phyloP scores from a whole-genome alignment of 257 asterid genomes.

The Forsythia suspensa region DNA sequence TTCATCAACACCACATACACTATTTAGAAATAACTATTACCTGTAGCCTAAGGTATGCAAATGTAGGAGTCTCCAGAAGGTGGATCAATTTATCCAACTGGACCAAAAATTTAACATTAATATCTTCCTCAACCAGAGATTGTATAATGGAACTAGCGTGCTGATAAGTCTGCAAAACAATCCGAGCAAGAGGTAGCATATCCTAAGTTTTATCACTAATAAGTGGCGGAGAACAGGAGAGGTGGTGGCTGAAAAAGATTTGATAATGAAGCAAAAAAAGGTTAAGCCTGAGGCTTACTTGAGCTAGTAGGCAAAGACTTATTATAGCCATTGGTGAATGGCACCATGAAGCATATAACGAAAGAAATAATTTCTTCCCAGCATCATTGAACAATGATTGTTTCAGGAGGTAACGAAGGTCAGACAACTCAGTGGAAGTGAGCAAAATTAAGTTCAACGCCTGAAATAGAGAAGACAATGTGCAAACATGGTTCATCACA shows the following conservation, averaged over 20 bases:
- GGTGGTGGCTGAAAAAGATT: neutral
- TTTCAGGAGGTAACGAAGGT: conserved; percentile 77
- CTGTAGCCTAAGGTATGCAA: conserved; percentile 95
- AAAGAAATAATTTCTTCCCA: conserved; percentile 76
- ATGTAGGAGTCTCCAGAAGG: conserved; percentile 94
- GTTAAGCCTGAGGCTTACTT: conserved; percentile 46
- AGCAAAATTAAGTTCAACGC: conserved; percentile 96
- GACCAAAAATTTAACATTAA: conserved; percentile 87
- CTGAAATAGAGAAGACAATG: conserved; percentile 46
- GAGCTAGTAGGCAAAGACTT: conserved; percentile 96
- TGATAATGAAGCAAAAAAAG: conserved; percentile 10
- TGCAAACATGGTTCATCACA: conserved; percentile 12
- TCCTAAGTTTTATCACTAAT: conserved; percentile 16
- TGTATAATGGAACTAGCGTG: conserved; percentile 94
- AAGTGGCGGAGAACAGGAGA: neutral
- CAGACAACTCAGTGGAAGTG: conserved; percentile 91
- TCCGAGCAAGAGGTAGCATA: conserved; percentile 18
- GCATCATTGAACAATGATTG: conserved; percentile 63
- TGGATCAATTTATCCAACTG: conserved; percentile 95
- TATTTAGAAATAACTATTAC: conserved; percentile 33
- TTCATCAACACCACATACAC: neutral
- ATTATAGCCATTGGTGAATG: conserved; percentile 98
- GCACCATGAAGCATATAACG: conserved; percentile 96
- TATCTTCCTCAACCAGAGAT: conserved; percentile 90
- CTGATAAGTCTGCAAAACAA: conserved; percentile 68